phyloP scores from a whole-genome alignment of 2,329 filamentous ascomycete species.

The Leptosphaerulina australis region DNA sequence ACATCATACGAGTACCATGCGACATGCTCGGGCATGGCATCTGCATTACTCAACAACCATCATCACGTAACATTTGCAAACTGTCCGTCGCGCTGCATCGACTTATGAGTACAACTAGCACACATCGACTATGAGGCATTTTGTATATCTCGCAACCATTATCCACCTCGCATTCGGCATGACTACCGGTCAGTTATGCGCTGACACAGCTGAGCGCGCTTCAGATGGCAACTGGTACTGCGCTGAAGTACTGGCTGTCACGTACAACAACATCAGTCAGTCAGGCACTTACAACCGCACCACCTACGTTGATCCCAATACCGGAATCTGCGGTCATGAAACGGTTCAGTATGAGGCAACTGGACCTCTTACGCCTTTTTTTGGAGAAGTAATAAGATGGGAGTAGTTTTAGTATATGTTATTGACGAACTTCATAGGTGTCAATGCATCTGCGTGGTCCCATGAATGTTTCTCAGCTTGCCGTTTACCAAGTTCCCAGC shows the following conservation, averaged over 20 bases:
- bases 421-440: slow-evolving; percentile 57
- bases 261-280: slow-evolving; percentile 67
- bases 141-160: slow-evolving; percentile 22
- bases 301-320: slow-evolving; percentile 62
- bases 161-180: slow-evolving; percentile 27
- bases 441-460: slow-evolving; percentile 77
- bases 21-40: not conserved
- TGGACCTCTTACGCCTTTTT: slow-evolving; percentile 69
- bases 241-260: slow-evolving; percentile 67
- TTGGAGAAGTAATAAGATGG: slow-evolving; percentile 65
- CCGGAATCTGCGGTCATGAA: slow-evolving; percentile 61
- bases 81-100: slow-evolving; percentile 7
- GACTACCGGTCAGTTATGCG: slow-evolving; percentile 43
- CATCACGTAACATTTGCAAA: not conserved
- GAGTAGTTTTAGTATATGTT: not conserved
- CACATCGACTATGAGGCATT: slow-evolving; percentile 30
- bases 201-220: slow-evolving; percentile 36
- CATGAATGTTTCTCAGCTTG: slow-evolving; percentile 68
- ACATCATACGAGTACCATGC: not conserved
- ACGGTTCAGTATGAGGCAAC: slow-evolving; percentile 62
- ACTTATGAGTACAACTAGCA: slow-evolving; percentile 8
- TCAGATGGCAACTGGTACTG: slow-evolving; percentile 69
- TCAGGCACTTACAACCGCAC: slow-evolving; percentile 70
- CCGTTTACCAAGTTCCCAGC: slow-evolving; percentile 64
- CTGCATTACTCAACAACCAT: not conserved